Conservation (phyloP, 1,139 yeast species). For the Nadsonia commutata region DNA sequence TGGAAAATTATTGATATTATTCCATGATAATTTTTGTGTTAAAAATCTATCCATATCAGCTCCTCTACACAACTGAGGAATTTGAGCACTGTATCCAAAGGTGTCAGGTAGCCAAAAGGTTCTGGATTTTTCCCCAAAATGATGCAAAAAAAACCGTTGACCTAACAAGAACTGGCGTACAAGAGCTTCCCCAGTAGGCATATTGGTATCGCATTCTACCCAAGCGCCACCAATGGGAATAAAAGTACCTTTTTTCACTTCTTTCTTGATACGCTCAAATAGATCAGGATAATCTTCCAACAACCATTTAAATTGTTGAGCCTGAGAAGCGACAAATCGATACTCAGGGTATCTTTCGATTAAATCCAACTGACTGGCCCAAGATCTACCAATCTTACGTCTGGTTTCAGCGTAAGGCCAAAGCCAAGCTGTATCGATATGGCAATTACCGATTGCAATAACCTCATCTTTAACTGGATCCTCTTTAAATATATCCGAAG, state of each 20-base stretch:
- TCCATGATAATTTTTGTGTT: slow-evolving; percentile 93
- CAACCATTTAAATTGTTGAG: slow-evolving; percentile 92
- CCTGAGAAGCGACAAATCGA: slow-evolving; percentile 87
- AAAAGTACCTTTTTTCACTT: slow-evolving; percentile 59
- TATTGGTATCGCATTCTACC: slow-evolving; percentile 94
- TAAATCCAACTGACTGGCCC: slow-evolving; percentile 84
- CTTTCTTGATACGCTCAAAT: slow-evolving; percentile 45
- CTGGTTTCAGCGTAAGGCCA: slow-evolving; percentile 98
- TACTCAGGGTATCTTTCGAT: slow-evolving; percentile 86
- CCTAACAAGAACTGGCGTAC: slow-evolving; percentile 82
- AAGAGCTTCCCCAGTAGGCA: slow-evolving; percentile 85
- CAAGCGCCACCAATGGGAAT: slow-evolving; percentile 92
- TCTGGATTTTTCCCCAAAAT: slow-evolving; percentile 62
- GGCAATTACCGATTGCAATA: slow-evolving; percentile 84
- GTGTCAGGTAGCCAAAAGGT: slow-evolving; percentile 95
- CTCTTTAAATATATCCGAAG: slow-evolving; percentile 42
- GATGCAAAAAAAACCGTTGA: slow-evolving; percentile 64
- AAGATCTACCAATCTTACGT: slow-evolving; percentile 80
- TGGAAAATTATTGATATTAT: slow-evolving; percentile 82
- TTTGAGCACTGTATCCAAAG: slow-evolving; percentile 88
- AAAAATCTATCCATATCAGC: slow-evolving; percentile 75
- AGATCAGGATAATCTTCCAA: slow-evolving; percentile 72
- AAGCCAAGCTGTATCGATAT: slow-evolving; percentile 93
- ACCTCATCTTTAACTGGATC: slow-evolving; percentile 26
- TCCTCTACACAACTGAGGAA: slow-evolving; percentile 79